These are phyloP conservation scores for Fusarium sp. DNA, from an alignment of 2,329 filamentous ascomycete species.

Conservation along the genomic window DNA sequence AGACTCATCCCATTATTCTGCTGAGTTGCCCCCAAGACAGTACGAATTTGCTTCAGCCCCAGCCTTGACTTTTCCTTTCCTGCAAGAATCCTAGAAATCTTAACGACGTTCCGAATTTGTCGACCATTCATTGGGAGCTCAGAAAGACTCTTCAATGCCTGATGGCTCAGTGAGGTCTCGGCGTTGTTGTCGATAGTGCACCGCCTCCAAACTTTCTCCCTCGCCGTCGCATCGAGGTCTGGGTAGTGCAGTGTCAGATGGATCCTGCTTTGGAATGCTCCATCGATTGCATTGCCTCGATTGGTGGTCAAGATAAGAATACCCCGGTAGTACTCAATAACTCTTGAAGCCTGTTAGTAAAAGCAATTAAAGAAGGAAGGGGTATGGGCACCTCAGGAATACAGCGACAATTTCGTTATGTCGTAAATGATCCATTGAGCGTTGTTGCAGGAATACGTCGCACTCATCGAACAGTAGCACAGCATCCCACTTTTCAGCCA, in stretches of 20 bases:
- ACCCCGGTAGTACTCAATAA: neutral
- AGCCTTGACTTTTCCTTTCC: neutral
- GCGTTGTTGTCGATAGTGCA: neutral
- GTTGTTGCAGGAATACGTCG: neutral
- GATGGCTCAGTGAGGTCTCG: neutral
- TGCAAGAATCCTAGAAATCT: rapidly evolving
- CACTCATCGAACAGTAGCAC: constrained; percentile 14
- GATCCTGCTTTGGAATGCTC: neutral
- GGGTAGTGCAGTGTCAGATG: constrained; percentile 12
- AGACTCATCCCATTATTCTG: neutral
- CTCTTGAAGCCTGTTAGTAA: neutral
- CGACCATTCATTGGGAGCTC: neutral
- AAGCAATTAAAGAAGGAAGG: neutral
- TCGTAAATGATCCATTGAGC: constrained; percentile 1
- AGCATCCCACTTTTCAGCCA: constrained; percentile 8
- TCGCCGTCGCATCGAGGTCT: neutral
- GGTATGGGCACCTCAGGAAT: neutral
- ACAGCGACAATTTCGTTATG: neutral
- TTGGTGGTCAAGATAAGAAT: constrained; percentile 1
- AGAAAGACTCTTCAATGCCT: neutral
- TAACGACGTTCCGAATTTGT: neutral
- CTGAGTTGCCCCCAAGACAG: neutral
- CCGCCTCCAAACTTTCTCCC: neutral
- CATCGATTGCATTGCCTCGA: neutral
- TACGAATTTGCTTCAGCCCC: neutral